Evolutionary conservation across 2,329 filamentous ascomycete genomes (phyloP).

Genomic region (Colletotrichum sp.): DNA sequence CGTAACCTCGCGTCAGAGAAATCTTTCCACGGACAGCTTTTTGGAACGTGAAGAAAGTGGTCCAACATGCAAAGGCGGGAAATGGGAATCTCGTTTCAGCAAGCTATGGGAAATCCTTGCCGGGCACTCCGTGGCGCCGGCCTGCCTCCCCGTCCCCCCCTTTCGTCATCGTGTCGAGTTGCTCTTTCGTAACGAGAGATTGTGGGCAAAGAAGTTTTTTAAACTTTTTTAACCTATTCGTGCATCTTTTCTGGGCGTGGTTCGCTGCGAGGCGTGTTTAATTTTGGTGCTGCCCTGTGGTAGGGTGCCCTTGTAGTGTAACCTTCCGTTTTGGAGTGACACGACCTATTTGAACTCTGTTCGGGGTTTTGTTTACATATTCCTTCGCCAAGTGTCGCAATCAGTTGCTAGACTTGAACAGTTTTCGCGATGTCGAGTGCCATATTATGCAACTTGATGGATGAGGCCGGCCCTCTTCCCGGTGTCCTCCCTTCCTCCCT

Average conservation of each 20-base stretch:
- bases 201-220: not conserved
- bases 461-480: not conserved
- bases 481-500: not conserved
- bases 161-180: not conserved
- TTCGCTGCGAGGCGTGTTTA: not conserved
- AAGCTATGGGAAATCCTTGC: not conserved
- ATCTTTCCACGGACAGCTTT: not conserved
- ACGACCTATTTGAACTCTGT: not conserved
- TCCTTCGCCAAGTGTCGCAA: not conserved
- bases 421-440: not conserved
- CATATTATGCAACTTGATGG: not conserved
- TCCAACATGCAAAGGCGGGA: not conserved
- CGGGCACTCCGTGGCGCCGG: not conserved
- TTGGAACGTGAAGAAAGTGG: not conserved
- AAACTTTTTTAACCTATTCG: conserved; percentile 2
- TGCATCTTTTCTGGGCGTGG: not conserved
- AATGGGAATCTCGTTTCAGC: not conserved
- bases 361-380: not conserved
- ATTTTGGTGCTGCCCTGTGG: not conserved
- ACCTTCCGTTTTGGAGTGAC: not conserved
- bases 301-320: not conserved
- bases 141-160: not conserved
- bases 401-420: not conserved
- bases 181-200: not conserved
- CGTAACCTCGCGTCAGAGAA: not conserved